Evolutionary conservation across 345 rosid species (phyloP).

Genomic region (Leavenworthia alabamica): DNA sequence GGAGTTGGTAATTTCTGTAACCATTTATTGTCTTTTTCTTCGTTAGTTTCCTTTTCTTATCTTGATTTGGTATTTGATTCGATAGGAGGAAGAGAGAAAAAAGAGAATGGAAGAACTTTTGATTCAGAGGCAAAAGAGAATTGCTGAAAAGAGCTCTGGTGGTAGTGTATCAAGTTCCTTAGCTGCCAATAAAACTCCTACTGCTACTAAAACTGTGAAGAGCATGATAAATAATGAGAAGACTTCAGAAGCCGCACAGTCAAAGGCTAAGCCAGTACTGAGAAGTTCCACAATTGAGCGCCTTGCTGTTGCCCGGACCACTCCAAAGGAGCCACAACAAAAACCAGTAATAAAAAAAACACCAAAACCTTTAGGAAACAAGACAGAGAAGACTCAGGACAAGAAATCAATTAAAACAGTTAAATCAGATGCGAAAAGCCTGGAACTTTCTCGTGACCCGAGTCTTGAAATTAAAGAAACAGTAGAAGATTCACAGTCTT

Average conservation of each 20-base stretch:
- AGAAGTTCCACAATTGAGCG: constrained; percentile 87
- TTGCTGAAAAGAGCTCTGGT: constrained; percentile 71
- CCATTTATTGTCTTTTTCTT: background rate
- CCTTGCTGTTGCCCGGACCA: constrained; percentile 57
- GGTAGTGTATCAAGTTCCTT: constrained; percentile 30
- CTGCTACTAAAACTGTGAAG: constrained; percentile 28
- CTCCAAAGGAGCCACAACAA: constrained; percentile 45
- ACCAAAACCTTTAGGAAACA: constrained; percentile 27
- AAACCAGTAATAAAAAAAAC: constrained; percentile 39
- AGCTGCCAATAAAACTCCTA: constrained; percentile 41
- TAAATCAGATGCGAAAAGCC: background rate
- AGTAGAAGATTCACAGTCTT: constrained; percentile 18
- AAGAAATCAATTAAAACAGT: constrained; percentile 31
- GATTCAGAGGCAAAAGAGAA: constrained; percentile 84
- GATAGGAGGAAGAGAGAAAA: constrained; percentile 77
- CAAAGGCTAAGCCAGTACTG: constrained; percentile 49
- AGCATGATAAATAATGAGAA: constrained; percentile 33
- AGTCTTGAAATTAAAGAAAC: constrained; percentile 42
- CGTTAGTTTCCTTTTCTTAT: constrained; percentile 1
- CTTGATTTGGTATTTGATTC: constrained; percentile 1
- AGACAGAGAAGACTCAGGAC: constrained; percentile 34
- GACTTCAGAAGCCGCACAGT: constrained; percentile 35
- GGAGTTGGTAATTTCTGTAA: constrained; percentile 46
- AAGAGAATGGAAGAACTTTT: constrained; percentile 71
- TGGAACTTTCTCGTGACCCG: constrained; percentile 28